Conservation (phyloP, 495 filamentous ascomycete species). For the Aspergillus sparsus region DNA sequence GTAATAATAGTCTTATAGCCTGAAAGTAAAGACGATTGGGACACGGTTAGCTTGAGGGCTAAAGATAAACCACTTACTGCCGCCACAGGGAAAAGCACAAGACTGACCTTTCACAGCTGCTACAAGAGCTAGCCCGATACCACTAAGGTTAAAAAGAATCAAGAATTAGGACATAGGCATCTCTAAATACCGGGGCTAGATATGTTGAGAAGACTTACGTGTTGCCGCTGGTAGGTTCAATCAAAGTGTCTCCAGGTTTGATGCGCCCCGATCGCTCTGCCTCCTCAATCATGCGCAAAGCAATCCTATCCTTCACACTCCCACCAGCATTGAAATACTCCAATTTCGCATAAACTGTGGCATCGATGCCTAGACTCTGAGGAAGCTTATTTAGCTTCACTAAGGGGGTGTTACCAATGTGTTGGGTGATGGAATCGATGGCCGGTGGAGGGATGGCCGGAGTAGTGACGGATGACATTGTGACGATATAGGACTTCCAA, state of each 20-base stretch:
- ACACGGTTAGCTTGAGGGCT: neutral
- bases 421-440: slow-evolving; percentile 61
- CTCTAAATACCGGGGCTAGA: neutral
- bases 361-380: slow-evolving; percentile 83
- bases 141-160: slow-evolving; percentile 47
- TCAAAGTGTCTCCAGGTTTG: slow-evolving; percentile 94
- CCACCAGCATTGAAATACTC: slow-evolving; percentile 98
- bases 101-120: slow-evolving; percentile 80
- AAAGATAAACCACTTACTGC: neutral
- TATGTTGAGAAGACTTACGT: slow-evolving; percentile 57
- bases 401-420: slow-evolving; percentile 93
- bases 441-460: slow-evolving; percentile 57
- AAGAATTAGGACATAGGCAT: slow-evolving; percentile 21
- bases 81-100: neutral
- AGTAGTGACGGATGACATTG: slow-evolving; percentile 52
- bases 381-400: slow-evolving; percentile 91
- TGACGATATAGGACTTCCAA: neutral
- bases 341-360: slow-evolving; percentile 89
- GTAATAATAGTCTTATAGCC: slow-evolving; percentile 98
- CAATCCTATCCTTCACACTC: slow-evolving; percentile 97
- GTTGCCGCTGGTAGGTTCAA: slow-evolving; percentile 97
- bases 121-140: slow-evolving; percentile 92
- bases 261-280: slow-evolving; percentile 89
- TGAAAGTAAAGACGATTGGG: slow-evolving; percentile 16
- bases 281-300: slow-evolving; percentile 95